A percentile compares a stretch with the other conserved stretches of the same genome.
Evolutionary conservation across 1,284 basidiomycete genomes (phyloP).

Genomic region (Grifola frondosa): DNA sequence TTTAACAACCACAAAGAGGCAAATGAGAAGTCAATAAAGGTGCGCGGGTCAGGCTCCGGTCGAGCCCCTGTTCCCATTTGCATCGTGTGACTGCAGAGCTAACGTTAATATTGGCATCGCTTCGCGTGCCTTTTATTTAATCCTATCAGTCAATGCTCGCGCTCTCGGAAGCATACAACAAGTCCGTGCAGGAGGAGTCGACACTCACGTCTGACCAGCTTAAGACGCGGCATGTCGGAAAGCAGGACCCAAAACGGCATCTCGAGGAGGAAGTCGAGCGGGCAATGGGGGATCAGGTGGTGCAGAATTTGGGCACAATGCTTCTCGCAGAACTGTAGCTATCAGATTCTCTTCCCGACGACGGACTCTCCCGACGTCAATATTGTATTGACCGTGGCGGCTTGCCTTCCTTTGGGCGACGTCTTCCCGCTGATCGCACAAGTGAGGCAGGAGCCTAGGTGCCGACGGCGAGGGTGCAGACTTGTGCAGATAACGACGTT

Average conservation of each 20-base stretch:
- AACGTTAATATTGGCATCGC: constrained; percentile 10
- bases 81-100: constrained; percentile 16
- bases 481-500: constrained; percentile 9
- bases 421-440: not conserved
- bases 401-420: constrained; percentile 9
- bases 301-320: constrained; percentile 92
- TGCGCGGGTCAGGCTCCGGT: constrained; percentile 32
- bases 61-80: not conserved
- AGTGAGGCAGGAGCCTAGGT: not conserved
- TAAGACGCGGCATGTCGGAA: constrained; percentile 95
- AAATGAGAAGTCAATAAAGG: constrained; percentile 92
- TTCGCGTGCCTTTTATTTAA: constrained; percentile 16
- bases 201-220: constrained; percentile 88
- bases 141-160: constrained; percentile 80
- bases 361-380: constrained; percentile 5
- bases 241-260: constrained; percentile 97
- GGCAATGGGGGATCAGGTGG: constrained; percentile 94
- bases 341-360: constrained; percentile 8
- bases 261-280: constrained; percentile 96
- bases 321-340: constrained; percentile 78
- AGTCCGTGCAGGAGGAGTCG: constrained; percentile 94
- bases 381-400: constrained; percentile 16
- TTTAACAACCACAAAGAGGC: constrained; percentile 83
- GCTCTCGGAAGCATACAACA: constrained; percentile 90
- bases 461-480: not conserved